These are phyloP conservation scores for Volvox africanus DNA, from an alignment of 139 green algal genomes.

Conservation along the genomic window DNA sequence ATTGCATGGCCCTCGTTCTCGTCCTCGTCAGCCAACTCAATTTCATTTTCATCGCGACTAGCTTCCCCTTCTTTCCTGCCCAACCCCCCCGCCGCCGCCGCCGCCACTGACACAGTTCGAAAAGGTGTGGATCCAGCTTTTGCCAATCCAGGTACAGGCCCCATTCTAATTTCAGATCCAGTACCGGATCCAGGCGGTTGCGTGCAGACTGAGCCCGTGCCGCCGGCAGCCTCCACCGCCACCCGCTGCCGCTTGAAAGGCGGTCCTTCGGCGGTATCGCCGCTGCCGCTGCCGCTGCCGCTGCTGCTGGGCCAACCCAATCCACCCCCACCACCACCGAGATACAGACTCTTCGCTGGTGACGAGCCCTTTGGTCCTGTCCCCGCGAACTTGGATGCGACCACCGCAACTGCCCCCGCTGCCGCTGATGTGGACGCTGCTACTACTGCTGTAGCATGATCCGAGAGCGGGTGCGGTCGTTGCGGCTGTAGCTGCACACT, in stretches of 20 bases:
- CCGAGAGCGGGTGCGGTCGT: background rate
- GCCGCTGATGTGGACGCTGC: no score
- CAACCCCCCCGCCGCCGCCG: background rate
- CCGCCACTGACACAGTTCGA: background rate
- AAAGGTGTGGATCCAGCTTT: no score
- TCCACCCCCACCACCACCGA: no score
- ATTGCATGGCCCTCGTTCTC: background rate
- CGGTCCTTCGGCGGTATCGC: background rate
- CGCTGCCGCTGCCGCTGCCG: background rate
- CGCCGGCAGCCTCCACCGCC: no score
- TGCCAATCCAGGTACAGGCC: no score
- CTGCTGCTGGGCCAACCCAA: background rate
- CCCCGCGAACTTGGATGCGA: no score
- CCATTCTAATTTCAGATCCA: background rate
- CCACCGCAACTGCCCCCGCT: background rate
- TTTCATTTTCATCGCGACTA: constrained; percentile 22
- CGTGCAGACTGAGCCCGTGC: background rate
- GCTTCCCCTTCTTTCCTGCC: background rate
- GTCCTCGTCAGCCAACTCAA: background rate
- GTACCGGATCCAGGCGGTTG: background rate
- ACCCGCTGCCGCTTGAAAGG: background rate
- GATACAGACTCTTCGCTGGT: no score
- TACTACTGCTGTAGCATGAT: no score
- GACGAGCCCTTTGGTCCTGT: no score
- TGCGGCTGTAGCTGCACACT: background rate